Percentiles rank a stretch among this genome's conserved stretches.
Conservation (phyloP, 352 stramenopile species). For the Pelagophyceae sp. region DNA sequence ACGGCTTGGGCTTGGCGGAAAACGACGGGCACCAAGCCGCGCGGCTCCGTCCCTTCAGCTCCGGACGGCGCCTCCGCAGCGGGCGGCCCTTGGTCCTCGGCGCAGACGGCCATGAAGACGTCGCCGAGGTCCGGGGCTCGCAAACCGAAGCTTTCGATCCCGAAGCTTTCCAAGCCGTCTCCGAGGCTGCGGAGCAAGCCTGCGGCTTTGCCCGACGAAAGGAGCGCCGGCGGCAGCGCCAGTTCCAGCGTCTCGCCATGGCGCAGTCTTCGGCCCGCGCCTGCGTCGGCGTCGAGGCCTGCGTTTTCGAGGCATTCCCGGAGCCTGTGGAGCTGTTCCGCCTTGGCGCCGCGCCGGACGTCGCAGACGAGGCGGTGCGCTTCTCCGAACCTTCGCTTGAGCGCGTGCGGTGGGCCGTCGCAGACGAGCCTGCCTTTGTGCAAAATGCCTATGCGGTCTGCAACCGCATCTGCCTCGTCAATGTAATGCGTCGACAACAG, state of each 20-base stretch:
- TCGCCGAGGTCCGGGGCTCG: slow-evolving; percentile 93
- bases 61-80: no score
- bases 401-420: slow-evolving; percentile 39
- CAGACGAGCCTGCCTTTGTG: slow-evolving; percentile 30
- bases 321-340: no score
- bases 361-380: slow-evolving; percentile 82
- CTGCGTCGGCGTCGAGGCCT: no score
- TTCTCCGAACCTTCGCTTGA: slow-evolving; percentile 65
- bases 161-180: slow-evolving; percentile 37
- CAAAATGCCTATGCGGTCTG: slow-evolving; percentile 69
- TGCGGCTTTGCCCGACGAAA: no score
- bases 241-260: no score
- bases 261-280: no score
- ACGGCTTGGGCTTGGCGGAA: neutral
- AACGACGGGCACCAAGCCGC: no score
- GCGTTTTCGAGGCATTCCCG: no score
- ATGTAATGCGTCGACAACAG: slow-evolving; percentile 78
- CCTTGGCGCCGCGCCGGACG: no score
- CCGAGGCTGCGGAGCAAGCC: slow-evolving; percentile 80
- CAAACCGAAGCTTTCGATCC: slow-evolving; percentile 83
- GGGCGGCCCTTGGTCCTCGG: no score
- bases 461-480: slow-evolving; percentile 80
- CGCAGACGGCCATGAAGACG: slow-evolving; percentile 70
- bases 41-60: no score
- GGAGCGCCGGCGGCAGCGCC: no score